Conservation (phyloP, 495 filamentous ascomycete species). For the Opeltia flavorubescens region DNA sequence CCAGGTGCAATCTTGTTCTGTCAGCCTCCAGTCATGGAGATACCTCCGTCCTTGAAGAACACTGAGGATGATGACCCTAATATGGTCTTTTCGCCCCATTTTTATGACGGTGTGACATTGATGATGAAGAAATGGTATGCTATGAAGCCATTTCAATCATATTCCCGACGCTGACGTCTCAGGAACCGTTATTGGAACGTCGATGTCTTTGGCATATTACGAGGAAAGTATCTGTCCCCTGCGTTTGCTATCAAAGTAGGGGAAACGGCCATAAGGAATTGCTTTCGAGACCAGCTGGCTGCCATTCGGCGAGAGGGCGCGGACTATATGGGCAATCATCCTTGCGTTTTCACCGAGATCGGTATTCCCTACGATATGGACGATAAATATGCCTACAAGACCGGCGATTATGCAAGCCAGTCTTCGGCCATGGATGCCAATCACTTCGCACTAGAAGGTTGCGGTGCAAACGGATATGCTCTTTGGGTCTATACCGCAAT, state of each 20-base stretch:
- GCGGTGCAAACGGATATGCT: constrained; percentile 66
- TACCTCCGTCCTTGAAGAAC: constrained; percentile 77
- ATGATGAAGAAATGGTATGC: constrained; percentile 90
- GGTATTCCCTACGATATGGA: constrained; percentile 99
- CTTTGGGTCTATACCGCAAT: constrained; percentile 74
- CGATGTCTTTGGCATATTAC: constrained; percentile 82
- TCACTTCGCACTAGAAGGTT: constrained; percentile 80
- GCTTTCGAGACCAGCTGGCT: constrained; percentile 79
- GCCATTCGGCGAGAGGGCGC: constrained; percentile 80
- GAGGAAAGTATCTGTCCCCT: constrained; percentile 75
- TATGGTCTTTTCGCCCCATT: constrained; percentile 88
- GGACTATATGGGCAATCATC: constrained; percentile 79
- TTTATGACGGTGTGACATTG: constrained; percentile 89
- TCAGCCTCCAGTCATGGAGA: constrained; percentile 82
- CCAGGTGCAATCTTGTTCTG: constrained; percentile 76
- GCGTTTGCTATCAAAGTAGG: constrained; percentile 86
- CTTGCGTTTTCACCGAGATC: constrained; percentile 85
- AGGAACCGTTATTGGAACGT: constrained; percentile 92
- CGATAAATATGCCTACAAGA: constrained; percentile 83
- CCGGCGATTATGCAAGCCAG: constrained; percentile 91
- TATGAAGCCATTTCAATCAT: not conserved
- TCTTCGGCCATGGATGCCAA: constrained; percentile 93
- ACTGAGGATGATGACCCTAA: constrained; percentile 78
- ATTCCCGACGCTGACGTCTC: not conserved
- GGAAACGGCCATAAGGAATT: constrained; percentile 91